Evolutionary conservation across 2,329 filamentous ascomycete genomes (phyloP).

Genomic region (Colletotrichum horii): DNA sequence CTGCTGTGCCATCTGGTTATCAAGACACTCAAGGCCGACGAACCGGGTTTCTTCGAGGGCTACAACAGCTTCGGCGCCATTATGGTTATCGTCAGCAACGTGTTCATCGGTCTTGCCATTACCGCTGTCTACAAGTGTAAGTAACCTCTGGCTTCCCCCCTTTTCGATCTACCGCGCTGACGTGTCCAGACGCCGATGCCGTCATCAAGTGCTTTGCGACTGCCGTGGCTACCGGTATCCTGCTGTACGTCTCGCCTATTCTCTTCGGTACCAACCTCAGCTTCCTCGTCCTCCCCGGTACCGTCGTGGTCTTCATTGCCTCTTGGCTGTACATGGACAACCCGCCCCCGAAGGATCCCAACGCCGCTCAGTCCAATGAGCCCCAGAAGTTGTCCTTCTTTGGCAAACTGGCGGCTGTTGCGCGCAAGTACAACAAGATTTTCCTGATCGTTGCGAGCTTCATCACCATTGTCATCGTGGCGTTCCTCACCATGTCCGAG

Average conservation of each 20-base stretch:
- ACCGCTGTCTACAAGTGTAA: slow-evolving; percentile 39
- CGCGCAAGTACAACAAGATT: slow-evolving; percentile 20
- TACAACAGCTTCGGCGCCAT: slow-evolving; percentile 30
- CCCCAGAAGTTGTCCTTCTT: slow-evolving; percentile 14
- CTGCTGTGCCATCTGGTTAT: slow-evolving; percentile 31
- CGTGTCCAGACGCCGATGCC: slow-evolving; percentile 33
- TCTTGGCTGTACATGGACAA: slow-evolving; percentile 35
- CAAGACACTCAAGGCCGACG: slow-evolving; percentile 27
- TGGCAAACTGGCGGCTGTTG: slow-evolving; percentile 13
- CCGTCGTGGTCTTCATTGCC: slow-evolving; percentile 32
- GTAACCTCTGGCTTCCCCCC: background rate
- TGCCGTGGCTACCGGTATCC: slow-evolving; percentile 33
- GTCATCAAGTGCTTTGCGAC: slow-evolving; percentile 38
- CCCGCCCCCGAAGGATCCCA: slow-evolving; percentile 28
- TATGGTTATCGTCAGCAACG: slow-evolving; percentile 36
- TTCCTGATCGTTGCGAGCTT: slow-evolving; percentile 16
- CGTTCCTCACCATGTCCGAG: slow-evolving; percentile 23
- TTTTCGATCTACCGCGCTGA: background rate
- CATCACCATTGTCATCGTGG: slow-evolving; percentile 25
- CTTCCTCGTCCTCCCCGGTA: slow-evolving; percentile 32
- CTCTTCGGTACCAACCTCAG: slow-evolving; percentile 33
- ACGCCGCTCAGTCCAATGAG: slow-evolving; percentile 3
- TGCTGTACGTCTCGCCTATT: slow-evolving; percentile 34
- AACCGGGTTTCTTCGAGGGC: slow-evolving; percentile 30
- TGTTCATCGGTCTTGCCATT: slow-evolving; percentile 38